Evolutionary conservation across 2,329 filamentous ascomycete species (phyloP).

Genomic region (Cercospora brassicicola): DNA sequence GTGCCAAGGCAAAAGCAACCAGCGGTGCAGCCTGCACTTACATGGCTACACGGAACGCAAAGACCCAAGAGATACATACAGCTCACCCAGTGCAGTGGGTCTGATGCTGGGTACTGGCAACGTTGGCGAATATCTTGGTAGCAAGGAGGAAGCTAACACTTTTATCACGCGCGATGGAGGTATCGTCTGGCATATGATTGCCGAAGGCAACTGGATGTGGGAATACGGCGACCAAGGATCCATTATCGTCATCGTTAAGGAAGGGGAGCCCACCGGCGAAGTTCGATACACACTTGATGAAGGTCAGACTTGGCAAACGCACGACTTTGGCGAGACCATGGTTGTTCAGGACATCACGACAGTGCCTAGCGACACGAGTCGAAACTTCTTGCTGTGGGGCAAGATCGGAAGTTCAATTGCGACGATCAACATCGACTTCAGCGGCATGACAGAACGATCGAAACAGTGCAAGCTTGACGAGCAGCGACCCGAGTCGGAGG

Average conservation of each 20-base stretch:
- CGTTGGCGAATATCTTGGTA: constrained; percentile 70
- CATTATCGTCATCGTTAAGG: constrained; percentile 81
- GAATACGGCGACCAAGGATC: constrained; percentile 95
- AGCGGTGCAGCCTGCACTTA: constrained; percentile 81
- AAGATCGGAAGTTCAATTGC: constrained; percentile 60
- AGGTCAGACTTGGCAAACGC: constrained; percentile 74
- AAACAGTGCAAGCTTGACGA: constrained; percentile 68
- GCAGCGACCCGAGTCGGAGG: constrained; percentile 55
- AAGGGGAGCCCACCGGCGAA: constrained; percentile 64
- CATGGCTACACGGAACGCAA: constrained; percentile 91
- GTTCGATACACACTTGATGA: constrained; percentile 79
- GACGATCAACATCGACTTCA: constrained; percentile 86
- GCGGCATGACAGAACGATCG: constrained; percentile 67
- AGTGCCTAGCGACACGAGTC: constrained; percentile 81
- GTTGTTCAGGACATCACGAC: constrained; percentile 80
- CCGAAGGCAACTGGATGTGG: constrained; percentile 88
- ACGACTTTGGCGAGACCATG: constrained; percentile 71
- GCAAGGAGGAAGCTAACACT: constrained; percentile 73
- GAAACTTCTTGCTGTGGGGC: constrained; percentile 91
- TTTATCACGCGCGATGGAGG: constrained; percentile 93
- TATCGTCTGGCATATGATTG: constrained; percentile 79
- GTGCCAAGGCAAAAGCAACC: constrained; percentile 58
- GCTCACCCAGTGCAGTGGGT: constrained; percentile 82
- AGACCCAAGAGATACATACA: constrained; percentile 81
- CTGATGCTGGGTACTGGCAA: constrained; percentile 91